Evolutionary conservation across 164 flowering plant species (phyloP).

Genomic region (Stephania japonica): DNA sequence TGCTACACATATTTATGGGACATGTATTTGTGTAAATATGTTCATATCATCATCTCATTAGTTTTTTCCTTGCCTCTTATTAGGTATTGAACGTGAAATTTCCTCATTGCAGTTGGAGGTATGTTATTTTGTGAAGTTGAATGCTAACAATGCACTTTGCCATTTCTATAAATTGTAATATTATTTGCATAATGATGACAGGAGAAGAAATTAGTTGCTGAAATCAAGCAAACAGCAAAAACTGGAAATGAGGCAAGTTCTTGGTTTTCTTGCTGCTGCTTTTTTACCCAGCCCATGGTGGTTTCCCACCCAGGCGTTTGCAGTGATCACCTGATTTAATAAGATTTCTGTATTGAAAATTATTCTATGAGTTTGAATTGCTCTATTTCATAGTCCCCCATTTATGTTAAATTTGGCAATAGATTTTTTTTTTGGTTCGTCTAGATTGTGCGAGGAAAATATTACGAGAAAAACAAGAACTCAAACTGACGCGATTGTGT

Average conservation of each 20-base stretch:
- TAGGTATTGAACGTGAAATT: constrained; percentile 35
- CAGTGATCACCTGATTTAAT: neutral
- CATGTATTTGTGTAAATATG: too few relatives aligned
- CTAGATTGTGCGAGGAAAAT: neutral
- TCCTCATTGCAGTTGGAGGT: constrained; percentile 82
- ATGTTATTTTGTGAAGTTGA: constrained; percentile 2
- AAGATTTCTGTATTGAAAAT: neutral
- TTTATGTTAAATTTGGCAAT: too few relatives aligned
- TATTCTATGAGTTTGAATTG: neutral
- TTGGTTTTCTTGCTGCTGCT: neutral
- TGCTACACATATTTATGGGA: too few relatives aligned
- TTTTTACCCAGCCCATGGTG: neutral
- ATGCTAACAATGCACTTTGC: neutral
- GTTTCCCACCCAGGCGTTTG: neutral
- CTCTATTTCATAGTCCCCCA: neutral
- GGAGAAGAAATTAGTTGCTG: constrained; percentile 86
- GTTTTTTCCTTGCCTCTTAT: neutral
- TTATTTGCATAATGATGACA: constrained; percentile 19
- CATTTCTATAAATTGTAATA: constrained; percentile 1
- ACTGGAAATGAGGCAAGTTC: constrained; percentile 83
- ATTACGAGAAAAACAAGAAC: neutral
- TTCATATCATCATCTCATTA: too few relatives aligned
- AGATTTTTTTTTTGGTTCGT: too few relatives aligned
- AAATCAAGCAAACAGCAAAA: constrained; percentile 89
- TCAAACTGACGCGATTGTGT: neutral